These are phyloP conservation scores for Fraxinus angustifolia DNA, from an alignment of 305 asterid species.

Conservation along the genomic window DNA sequence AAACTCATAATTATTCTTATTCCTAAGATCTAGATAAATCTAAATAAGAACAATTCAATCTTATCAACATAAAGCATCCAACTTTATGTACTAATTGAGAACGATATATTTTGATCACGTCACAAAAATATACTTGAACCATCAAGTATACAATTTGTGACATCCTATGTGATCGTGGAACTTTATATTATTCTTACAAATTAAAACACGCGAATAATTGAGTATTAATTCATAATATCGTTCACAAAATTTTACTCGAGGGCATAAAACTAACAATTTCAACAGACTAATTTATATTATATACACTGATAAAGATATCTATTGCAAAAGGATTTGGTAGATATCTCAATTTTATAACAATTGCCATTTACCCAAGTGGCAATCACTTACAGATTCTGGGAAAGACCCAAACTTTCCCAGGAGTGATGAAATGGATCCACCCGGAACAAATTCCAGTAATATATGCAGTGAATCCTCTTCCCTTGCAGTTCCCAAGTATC, in stretches of 20 bases:
- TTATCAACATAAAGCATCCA: neutral
- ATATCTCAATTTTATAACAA: constrained; percentile 15
- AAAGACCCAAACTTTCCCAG: constrained; percentile 89
- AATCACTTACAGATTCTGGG: constrained; percentile 83
- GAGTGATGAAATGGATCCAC: constrained; percentile 94
- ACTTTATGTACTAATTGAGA: neutral
- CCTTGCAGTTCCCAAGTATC: constrained; percentile 89
- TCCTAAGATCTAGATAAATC: neutral
- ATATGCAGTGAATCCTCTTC: constrained; percentile 79
- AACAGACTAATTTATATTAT: neutral
- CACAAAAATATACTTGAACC: neutral
- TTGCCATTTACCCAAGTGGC: neutral
- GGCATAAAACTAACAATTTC: neutral
- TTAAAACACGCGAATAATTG: neutral
- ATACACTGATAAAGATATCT: constrained; percentile 1
- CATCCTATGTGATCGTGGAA: neutral
- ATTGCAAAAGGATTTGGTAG: neutral
- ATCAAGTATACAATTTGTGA: neutral
- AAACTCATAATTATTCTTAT: neutral
- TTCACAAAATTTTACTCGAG: neutral
- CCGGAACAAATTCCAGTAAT: constrained; percentile 89
- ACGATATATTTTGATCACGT: neutral
- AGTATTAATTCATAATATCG: neutral
- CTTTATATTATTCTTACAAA: neutral
- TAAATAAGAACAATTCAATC: neutral